Evolutionary conservation across 2,329 filamentous ascomycete genomes (phyloP), one percentile per base, ranked within the genome.

Genomic region (Nothopassalora personata): DNA sequence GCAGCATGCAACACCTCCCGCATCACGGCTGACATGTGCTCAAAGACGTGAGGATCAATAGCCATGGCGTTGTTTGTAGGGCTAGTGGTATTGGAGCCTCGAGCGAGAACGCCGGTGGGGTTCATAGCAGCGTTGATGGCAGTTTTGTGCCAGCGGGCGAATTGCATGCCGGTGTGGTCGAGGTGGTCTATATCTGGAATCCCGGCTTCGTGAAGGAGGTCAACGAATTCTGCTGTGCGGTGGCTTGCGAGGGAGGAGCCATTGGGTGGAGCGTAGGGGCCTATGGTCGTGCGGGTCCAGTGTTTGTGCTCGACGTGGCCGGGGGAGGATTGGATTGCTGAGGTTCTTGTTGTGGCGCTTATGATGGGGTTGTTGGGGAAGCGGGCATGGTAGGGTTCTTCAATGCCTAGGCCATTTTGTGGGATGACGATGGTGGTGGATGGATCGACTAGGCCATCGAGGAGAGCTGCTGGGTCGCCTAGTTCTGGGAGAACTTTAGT

Each of bases 41-140:
- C 71, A 48, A 81, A 79, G 43, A 90, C 74, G 68, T 89, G 86
- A 0, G 81, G 72, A 65, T 90, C 86, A 11, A 75, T 73, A 5
- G 84, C 79, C 84, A 90, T 89, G 61, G 82, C 81, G 49, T 84
- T 81, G 68, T 90, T 51, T 3, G 49, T 51, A 4, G 49, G 49
- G 5, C 28, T n/a, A 5, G 34, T 13, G 10, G 49, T 90, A 55
- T 83, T 81, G 1, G 80, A 76, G 1, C 86, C 85, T 11, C 85
- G 84, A 0, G 82, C 83, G 0, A 90, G 79, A 7, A 90, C 86
- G 1, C 86, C 84, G 0, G 84, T 86, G 0, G 87, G 86, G 74
- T 90, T 90, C 81, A 90, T 88, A 54, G 85, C 83, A 0, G 86
- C 85, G 72, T 90, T 90, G 77, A 90, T 89, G 67, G 85, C 86